Percentiles rank a stretch among this genome's conserved stretches.
These are phyloP conservation scores for Plenodomus biglobosus DNA, from an alignment of 2,329 filamentous ascomycete genomes.

Conservation along the genomic window DNA sequence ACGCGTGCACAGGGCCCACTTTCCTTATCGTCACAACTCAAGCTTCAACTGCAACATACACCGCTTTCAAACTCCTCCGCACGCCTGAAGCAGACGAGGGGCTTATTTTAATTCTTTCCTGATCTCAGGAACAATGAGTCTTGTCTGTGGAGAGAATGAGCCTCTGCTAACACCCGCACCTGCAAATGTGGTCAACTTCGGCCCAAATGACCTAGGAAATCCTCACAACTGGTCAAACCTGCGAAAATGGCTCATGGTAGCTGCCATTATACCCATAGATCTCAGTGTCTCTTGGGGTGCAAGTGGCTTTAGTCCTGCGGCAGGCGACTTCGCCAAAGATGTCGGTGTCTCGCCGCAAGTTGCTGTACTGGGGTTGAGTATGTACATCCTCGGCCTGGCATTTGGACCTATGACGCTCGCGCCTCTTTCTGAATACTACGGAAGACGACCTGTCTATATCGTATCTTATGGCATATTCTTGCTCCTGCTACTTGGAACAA, in stretches of 20 bases:
- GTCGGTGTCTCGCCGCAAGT: slow-evolving; percentile 47
- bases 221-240: slow-evolving; percentile 39
- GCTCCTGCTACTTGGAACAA: slow-evolving; percentile 48
- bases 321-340: slow-evolving; percentile 46
- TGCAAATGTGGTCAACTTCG: slow-evolving; percentile 18
- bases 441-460: slow-evolving; percentile 49
- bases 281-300: slow-evolving; percentile 48
- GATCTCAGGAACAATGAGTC: neutral
- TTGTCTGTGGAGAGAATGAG: slow-evolving; percentile 4
- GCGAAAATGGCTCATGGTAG: slow-evolving; percentile 43
- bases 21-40: neutral
- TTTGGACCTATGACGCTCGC: slow-evolving; percentile 44
- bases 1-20: neutral
- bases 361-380: slow-evolving; percentile 49
- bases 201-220: slow-evolving; percentile 28
- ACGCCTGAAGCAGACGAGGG: neutral
- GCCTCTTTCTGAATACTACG: slow-evolving; percentile 45
- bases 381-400: slow-evolving; percentile 53
- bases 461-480: slow-evolving; percentile 49
- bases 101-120: neutral
- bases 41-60: neutral
- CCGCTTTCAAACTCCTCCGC: neutral
- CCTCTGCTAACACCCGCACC: slow-evolving; percentile 9
- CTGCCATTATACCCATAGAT: slow-evolving; percentile 41
- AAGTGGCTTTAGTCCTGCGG: slow-evolving; percentile 51